Evolutionary conservation across 1,284 basidiomycete genomes (phyloP).

Genomic region (Tylopilus sp.): DNA sequence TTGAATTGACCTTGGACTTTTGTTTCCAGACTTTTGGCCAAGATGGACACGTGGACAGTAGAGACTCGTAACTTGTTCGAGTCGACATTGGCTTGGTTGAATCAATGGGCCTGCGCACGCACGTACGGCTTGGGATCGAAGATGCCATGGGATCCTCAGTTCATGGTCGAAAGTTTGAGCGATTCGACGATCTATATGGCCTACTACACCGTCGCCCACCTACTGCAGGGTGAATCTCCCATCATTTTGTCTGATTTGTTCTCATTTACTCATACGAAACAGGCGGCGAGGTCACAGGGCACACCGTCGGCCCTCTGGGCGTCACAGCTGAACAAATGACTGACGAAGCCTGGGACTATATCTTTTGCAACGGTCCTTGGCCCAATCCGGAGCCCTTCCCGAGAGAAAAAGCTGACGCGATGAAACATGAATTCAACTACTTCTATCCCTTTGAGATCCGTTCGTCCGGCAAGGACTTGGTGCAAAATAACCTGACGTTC

Average conservation of each 20-base stretch:
- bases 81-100: slow-evolving; percentile 94
- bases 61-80: slow-evolving; percentile 96
- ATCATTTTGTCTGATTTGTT: background rate
- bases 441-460: slow-evolving; percentile 99
- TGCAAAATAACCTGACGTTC: slow-evolving; percentile 98
- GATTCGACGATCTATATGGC: slow-evolving; percentile 99
- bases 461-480: slow-evolving; percentile 98
- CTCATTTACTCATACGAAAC: slow-evolving; percentile 10
- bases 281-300: slow-evolving; percentile 84
- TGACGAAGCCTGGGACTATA: slow-evolving; percentile 97
- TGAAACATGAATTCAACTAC: slow-evolving; percentile 96
- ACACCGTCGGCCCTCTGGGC: slow-evolving; percentile 84
- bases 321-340: slow-evolving; percentile 95
- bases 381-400: slow-evolving; percentile 76
- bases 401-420: slow-evolving; percentile 82
- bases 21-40: slow-evolving; percentile 72
- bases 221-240: slow-evolving; percentile 78
- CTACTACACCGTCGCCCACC: slow-evolving; percentile 95
- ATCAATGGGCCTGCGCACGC: slow-evolving; percentile 98
- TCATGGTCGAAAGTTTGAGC: slow-evolving; percentile 96
- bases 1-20: background rate
- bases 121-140: slow-evolving; percentile 97
- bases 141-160: slow-evolving; percentile 97
- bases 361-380: slow-evolving; percentile 85
- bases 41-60: slow-evolving; percentile 91